Conservation (phyloP, 2,329 filamentous ascomycete species). For the Colletotrichum godetiae region DNA sequence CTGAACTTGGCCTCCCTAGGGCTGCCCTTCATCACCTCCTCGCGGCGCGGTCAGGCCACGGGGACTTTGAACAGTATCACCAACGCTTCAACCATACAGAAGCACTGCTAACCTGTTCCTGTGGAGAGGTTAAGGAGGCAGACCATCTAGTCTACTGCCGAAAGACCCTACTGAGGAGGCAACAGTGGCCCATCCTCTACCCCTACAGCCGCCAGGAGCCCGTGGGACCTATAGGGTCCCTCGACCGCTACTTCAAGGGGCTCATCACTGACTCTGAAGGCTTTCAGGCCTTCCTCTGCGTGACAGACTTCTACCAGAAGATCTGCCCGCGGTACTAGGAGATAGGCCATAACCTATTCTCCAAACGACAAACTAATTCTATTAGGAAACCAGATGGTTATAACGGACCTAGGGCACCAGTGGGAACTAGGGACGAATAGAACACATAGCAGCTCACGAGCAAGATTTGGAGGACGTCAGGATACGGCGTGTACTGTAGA, state of each 20-base stretch:
- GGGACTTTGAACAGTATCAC: not conserved
- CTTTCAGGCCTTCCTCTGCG: not conserved
- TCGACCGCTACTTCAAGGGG: not conserved
- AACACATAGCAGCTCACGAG: not conserved
- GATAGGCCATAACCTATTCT: no score
- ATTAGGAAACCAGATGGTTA: no score
- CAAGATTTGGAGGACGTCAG: not conserved
- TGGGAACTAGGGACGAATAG: not conserved
- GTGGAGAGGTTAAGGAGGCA: not conserved
- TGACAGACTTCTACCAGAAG: not conserved
- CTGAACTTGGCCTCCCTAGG: no score
- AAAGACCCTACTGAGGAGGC: not conserved
- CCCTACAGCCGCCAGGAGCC: not conserved
- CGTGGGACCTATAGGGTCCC: not conserved
- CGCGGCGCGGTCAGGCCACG: not conserved
- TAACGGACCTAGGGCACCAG: not conserved
- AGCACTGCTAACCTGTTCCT: not conserved
- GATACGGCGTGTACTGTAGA: not conserved
- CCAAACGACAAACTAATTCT: no score
- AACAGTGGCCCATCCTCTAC: not conserved
- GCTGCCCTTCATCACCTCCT: not conserved
- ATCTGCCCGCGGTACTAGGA: not conserved
- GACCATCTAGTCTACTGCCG: constrained; percentile 1
- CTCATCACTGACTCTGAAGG: not conserved
- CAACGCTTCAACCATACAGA: not conserved